These are phyloP conservation scores for Basipetospora chlamydospora DNA, from an alignment of 2,329 filamentous ascomycete genomes.

Conservation along the genomic window DNA sequence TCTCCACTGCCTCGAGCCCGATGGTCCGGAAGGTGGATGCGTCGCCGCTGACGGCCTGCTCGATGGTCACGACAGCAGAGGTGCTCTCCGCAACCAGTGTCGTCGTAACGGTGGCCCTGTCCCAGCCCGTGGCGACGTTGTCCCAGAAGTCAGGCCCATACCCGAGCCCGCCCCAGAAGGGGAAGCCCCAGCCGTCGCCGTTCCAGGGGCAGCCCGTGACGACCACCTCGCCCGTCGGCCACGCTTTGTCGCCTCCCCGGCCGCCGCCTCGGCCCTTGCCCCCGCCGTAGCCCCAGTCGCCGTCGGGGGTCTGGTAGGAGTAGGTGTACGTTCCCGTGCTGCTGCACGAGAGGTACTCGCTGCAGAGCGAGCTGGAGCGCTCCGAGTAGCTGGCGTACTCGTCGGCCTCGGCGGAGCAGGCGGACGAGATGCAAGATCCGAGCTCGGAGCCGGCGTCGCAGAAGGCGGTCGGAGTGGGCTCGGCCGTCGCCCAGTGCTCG, in stretches of 20 bases:
- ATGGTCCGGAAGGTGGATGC: conserved; percentile 10
- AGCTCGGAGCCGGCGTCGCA: conserved; percentile 9
- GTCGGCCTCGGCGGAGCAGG: conserved; percentile 10
- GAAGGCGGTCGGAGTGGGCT: conserved; percentile 11
- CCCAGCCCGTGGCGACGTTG: conserved; percentile 10
- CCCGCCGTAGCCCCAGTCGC: conserved; percentile 6
- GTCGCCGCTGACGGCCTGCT: conserved; percentile 8
- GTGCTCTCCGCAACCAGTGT: conserved; percentile 8
- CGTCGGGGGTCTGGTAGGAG: conserved; percentile 8
- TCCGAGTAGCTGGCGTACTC: conserved; percentile 11
- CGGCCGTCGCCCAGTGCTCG: conserved; percentile 13
- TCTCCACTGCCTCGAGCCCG: conserved; percentile 6
- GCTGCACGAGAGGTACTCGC: conserved; percentile 9
- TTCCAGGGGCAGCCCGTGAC: conserved; percentile 14
- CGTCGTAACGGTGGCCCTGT: conserved; percentile 11
- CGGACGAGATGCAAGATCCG: conserved; percentile 11
- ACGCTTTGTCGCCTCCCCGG: conserved; percentile 6
- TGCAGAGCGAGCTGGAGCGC: conserved; percentile 11
- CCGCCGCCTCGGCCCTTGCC: conserved; percentile 8
- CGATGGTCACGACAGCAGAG: conserved; percentile 4
- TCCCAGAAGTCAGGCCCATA: conserved; percentile 10
- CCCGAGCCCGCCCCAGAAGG: conserved; percentile 11
- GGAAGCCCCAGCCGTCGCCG: conserved; percentile 10
- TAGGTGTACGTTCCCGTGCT: conserved; percentile 14
- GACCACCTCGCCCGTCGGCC: conserved; percentile 11